Evolutionary conservation across 768 basidiomycete genomes (phyloP).

Genomic region (Tulasnella sp.): DNA sequence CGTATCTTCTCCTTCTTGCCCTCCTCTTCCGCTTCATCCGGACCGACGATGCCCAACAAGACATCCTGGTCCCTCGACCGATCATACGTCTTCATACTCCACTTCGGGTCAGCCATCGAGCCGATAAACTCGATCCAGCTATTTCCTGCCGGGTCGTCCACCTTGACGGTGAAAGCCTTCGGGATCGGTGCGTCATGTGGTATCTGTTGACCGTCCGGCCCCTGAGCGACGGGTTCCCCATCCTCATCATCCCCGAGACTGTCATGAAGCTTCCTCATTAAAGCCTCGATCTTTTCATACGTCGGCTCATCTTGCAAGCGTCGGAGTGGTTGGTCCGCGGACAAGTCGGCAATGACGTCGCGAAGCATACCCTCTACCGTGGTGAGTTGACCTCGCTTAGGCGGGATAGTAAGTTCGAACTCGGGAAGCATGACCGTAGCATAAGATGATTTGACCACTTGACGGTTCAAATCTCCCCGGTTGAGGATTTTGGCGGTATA

Average conservation of each 20-base stretch:
- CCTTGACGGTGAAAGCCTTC: constrained; percentile 60
- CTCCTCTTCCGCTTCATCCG: constrained; percentile 28
- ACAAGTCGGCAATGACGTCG: constrained; percentile 73
- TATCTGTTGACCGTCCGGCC: neutral
- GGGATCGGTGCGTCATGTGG: constrained; percentile 29
- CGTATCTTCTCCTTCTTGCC: constrained; percentile 20
- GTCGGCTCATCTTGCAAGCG: constrained; percentile 65
- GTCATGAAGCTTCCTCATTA: constrained; percentile 57
- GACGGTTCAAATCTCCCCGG: constrained; percentile 77
- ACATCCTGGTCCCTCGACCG: constrained; percentile 76
- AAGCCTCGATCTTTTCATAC: constrained; percentile 62
- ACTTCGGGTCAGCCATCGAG: constrained; percentile 84
- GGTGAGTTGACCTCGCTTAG: constrained; percentile 84
- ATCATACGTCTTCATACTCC: constrained; percentile 77
- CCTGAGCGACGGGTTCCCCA: constrained; percentile 31
- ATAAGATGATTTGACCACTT: constrained; percentile 80
- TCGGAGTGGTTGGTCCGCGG: constrained; percentile 73
- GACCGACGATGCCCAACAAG: constrained; percentile 59
- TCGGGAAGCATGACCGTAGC: constrained; percentile 82
- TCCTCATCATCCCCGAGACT: constrained; percentile 51
- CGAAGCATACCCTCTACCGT: constrained; percentile 89
- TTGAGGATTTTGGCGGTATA: constrained; percentile 74
- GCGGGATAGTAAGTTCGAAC: constrained; percentile 82
- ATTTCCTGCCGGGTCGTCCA: constrained; percentile 93
- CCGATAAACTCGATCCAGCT: constrained; percentile 89